Evolutionary conservation across 768 basidiomycete genomes (phyloP).

Genomic region (Sarcodon aspratus): DNA sequence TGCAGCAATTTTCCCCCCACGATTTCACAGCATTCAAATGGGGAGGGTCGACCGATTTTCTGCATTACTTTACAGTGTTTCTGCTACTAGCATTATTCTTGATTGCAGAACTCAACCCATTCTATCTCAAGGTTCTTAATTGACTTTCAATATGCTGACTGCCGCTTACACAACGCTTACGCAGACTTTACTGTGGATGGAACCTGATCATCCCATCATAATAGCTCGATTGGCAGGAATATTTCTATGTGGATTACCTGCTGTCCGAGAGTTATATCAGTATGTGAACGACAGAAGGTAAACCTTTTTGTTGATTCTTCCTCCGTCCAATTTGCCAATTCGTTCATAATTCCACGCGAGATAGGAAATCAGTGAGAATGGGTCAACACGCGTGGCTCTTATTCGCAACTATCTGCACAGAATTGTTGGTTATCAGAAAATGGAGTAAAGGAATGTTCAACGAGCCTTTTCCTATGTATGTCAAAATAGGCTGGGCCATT

Average conservation of each 20-base stretch:
- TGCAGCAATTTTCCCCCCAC: constrained; percentile 79
- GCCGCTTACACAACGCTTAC: constrained; percentile 1
- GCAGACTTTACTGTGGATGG: constrained; percentile 73
- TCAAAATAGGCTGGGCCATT: constrained; percentile 58
- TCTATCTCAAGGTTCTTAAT: constrained; percentile 67
- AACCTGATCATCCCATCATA: constrained; percentile 80
- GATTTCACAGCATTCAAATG: constrained; percentile 86
- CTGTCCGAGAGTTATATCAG: constrained; percentile 74
- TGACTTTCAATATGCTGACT: neutral
- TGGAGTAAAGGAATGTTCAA: constrained; percentile 69
- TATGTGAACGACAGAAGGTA: constrained; percentile 78
- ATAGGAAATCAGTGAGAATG: constrained; percentile 76
- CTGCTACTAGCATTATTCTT: constrained; percentile 68
- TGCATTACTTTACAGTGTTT: constrained; percentile 67
- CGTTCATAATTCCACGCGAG: neutral
- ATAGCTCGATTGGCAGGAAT: constrained; percentile 61
- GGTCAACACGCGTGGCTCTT: constrained; percentile 84
- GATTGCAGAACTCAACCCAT: constrained; percentile 78
- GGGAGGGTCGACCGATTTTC: constrained; percentile 66
- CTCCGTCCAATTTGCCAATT: neutral
- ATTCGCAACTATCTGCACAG: constrained; percentile 76
- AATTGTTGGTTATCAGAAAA: constrained; percentile 70
- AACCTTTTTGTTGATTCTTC: constrained; percentile 10
- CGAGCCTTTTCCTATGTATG: constrained; percentile 46
- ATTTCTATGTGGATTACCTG: constrained; percentile 81